phyloP scores from a whole-genome alignment of 1,284 basidiomycete genomes.

The Cryptococcus sp. region DNA sequence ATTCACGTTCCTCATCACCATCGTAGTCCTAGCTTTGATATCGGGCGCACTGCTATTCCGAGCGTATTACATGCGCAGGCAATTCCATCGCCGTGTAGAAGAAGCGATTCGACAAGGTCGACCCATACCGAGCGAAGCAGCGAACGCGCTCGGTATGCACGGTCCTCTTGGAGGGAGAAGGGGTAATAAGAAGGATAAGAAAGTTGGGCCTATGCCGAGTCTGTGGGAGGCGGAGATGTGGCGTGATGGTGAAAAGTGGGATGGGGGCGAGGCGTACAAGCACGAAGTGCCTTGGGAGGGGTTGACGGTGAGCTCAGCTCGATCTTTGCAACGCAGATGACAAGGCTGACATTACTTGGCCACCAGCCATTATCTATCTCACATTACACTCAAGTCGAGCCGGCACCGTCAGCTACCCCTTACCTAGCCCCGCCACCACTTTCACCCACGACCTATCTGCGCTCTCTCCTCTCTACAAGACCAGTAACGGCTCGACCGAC shows the following conservation, averaged over 20 bases:
- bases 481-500: neutral
- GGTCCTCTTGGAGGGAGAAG: neutral
- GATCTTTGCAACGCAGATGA: neutral
- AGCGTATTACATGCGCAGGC: constrained; percentile 43
- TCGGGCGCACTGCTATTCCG: constrained; percentile 43
- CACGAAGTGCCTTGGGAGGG: constrained; percentile 22
- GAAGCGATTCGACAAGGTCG: constrained; percentile 44
- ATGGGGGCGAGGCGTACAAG: neutral
- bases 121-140: constrained; percentile 34
- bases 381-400: constrained; percentile 10
- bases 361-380: constrained; percentile 29
- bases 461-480: constrained; percentile 17
- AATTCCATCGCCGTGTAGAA: constrained; percentile 40
- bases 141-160: constrained; percentile 25
- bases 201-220: constrained; percentile 40
- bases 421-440: constrained; percentile 1
- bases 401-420: constrained; percentile 2
- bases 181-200: constrained; percentile 24
- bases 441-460: constrained; percentile 12
- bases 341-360: neutral
- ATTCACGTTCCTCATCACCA: constrained; percentile 52
- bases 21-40: constrained; percentile 45
- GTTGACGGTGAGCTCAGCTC: constrained; percentile 22
- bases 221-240: constrained; percentile 46
- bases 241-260: constrained; percentile 20